Conservation (phyloP, 1,284 basidiomycete species). For the Fistulinella cinereoalba region DNA sequence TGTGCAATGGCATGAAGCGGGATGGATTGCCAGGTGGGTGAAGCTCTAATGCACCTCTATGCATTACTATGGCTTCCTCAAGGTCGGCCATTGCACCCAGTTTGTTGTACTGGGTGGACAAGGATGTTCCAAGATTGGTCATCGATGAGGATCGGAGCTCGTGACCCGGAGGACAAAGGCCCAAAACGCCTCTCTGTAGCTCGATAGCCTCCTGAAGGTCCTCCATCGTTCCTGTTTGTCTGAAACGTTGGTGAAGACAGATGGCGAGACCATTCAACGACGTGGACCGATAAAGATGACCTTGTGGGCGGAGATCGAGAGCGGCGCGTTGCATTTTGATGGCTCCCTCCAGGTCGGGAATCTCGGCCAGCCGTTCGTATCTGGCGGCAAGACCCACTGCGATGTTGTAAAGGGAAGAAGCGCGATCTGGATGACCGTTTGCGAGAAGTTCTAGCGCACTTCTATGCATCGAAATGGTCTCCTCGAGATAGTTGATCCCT, state of each 20-base stretch:
- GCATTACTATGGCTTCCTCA: constrained; percentile 1
- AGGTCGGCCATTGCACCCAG: neutral
- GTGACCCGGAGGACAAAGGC: neutral
- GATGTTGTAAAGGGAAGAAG: neutral
- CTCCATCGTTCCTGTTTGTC: neutral
- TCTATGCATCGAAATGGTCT: neutral
- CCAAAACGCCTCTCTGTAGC: neutral
- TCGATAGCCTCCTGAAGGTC: constrained; percentile 5
- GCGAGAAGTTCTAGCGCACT: neutral
- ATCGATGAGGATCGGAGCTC: neutral
- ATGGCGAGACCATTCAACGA: constrained; percentile 2
- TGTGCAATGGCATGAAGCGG: neutral
- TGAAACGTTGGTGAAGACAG: neutral
- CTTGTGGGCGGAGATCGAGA: constrained; percentile 1
- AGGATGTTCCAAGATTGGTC: neutral
- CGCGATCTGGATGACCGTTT: neutral
- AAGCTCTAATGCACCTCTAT: neutral
- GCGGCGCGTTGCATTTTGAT: neutral
- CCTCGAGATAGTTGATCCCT: neutral
- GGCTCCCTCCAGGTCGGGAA: neutral
- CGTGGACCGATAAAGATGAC: neutral
- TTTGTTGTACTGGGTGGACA: neutral
- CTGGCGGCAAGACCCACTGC: neutral
- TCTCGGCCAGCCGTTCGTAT: neutral
- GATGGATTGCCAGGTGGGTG: neutral